Percentiles rank a stretch among this genome's conserved stretches.
These are phyloP conservation scores for Sarcodon aspratus DNA, from an alignment of 768 basidiomycete species.

Conservation along the genomic window DNA sequence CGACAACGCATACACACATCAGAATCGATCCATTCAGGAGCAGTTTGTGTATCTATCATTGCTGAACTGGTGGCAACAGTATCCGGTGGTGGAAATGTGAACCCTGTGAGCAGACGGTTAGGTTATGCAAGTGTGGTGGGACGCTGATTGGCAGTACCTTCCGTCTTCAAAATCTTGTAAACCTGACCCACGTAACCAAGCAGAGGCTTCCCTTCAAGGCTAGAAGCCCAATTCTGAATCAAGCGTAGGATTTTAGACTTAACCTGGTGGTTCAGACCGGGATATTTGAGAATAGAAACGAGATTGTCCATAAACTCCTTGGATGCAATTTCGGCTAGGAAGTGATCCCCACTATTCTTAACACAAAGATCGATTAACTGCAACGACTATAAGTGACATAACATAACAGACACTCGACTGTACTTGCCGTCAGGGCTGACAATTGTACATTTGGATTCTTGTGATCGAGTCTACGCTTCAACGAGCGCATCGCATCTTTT, in stretches of 20 bases:
- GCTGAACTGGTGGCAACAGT: slow-evolving; percentile 56
- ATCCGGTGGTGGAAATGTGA: slow-evolving; percentile 77
- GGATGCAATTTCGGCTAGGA: slow-evolving; percentile 73
- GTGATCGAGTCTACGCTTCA: slow-evolving; percentile 82
- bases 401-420: neutral
- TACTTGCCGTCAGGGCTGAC: slow-evolving; percentile 70
- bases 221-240: slow-evolving; percentile 90
- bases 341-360: slow-evolving; percentile 95
- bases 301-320: slow-evolving; percentile 93
- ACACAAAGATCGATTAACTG: slow-evolving; percentile 86
- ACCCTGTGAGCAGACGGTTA: slow-evolving; percentile 35
- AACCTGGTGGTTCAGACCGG: slow-evolving; percentile 69
- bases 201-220: slow-evolving; percentile 72
- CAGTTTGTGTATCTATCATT: slow-evolving; percentile 84
- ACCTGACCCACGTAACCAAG: slow-evolving; percentile 70
- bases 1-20: slow-evolving; percentile 92
- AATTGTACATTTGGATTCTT: slow-evolving; percentile 96
- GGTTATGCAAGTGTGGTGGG: neutral
- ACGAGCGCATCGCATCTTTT: slow-evolving; percentile 77
- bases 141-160: slow-evolving; percentile 42
- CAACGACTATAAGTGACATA: slow-evolving; percentile 1
- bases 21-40: slow-evolving; percentile 96
- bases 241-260: slow-evolving; percentile 65
- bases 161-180: slow-evolving; percentile 63
- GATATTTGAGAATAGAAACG: slow-evolving; percentile 76